phyloP scores from a whole-genome alignment of 352 stramenopile species.

The Pythium vanterpoolii region DNA sequence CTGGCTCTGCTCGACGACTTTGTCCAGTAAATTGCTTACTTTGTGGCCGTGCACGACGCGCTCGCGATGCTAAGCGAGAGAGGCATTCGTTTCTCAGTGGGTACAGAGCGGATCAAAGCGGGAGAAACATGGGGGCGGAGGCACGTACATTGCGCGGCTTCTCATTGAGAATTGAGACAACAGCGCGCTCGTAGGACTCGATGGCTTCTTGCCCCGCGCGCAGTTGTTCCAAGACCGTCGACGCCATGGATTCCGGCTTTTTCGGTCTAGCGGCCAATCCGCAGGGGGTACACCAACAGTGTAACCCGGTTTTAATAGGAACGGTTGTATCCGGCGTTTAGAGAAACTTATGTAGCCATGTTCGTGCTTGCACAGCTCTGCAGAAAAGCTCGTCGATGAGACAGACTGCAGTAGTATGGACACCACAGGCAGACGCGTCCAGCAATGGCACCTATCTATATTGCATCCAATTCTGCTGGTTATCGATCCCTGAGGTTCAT shows the following conservation, averaged over 20 bases:
- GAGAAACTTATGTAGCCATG: slow-evolving; percentile 2
- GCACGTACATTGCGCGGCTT: slow-evolving; percentile 78
- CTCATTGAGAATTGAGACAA: slow-evolving; percentile 69
- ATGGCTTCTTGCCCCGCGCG: slow-evolving; percentile 78
- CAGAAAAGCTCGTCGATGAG: too few species aligned
- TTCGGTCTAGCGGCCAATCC: not conserved
- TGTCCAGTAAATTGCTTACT: slow-evolving; percentile 75
- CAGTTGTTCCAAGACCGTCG: slow-evolving; percentile 81
- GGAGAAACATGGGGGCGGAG: not conserved
- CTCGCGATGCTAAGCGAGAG: slow-evolving; percentile 48
- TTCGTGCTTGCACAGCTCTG: not conserved
- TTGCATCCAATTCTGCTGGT: too few species aligned
- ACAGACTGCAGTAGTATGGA: too few species aligned
- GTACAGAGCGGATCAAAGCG: not conserved
- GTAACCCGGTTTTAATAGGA: slow-evolving; percentile 3
- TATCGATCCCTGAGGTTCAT: too few species aligned
- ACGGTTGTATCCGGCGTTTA: not conserved
- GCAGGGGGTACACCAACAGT: not conserved
- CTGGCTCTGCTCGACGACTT: slow-evolving; percentile 60
- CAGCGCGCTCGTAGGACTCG: slow-evolving; percentile 66
- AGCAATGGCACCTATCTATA: not conserved
- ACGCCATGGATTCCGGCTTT: slow-evolving; percentile 51
- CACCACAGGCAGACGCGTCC: not conserved
- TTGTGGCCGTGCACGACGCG: slow-evolving; percentile 83
- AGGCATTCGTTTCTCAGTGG: not conserved